A percentile compares a stretch with the other conserved stretches of the same genome.
Conservation (phyloP, 75 land plant genomes). For the Pinus tabuliformis region DNA sequence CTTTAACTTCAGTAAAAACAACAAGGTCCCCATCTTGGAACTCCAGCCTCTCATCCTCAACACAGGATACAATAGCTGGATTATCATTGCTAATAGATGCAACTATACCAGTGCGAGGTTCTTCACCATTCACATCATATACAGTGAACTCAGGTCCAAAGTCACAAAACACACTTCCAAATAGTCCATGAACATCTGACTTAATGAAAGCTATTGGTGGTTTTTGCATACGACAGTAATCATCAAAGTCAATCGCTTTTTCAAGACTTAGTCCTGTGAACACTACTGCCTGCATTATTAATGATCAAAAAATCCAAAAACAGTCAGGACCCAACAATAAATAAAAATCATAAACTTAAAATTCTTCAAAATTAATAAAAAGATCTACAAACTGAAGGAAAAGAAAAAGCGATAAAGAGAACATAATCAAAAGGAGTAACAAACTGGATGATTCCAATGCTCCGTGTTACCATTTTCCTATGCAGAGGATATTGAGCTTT, state of each 20-base stretch:
- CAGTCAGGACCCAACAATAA: too few species aligned
- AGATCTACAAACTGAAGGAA: too few species aligned
- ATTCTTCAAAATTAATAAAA: too few species aligned
- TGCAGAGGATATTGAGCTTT: too few species aligned
- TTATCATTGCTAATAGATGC: conserved; percentile 86
- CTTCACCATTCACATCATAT: conserved; percentile 91
- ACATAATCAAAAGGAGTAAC: too few species aligned
- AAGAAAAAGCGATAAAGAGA: too few species aligned
- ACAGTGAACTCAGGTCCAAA: conserved; percentile 95
- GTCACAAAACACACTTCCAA: conserved; percentile 93
- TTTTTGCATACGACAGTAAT: conserved; percentile 71
- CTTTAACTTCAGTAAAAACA: conserved; percentile 82
- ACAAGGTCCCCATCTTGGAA: conserved; percentile 98
- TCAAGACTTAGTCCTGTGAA: conserved; percentile 68
- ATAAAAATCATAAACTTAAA: too few species aligned
- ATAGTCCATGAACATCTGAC: conserved; percentile 81
- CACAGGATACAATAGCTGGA: conserved; percentile 85
- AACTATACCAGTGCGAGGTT: conserved; percentile 92
- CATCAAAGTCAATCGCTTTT: conserved; percentile 66
- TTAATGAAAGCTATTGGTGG: conserved; percentile 92
- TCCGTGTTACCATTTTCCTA: too few species aligned
- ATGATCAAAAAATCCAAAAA: background rate
- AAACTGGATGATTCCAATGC: too few species aligned
- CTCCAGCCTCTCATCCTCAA: conserved; percentile 94
- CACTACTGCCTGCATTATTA: conserved; percentile 50